Evolutionary conservation across 768 basidiomycete species (phyloP), one percentile per base, ranked within the genome.

Genomic region (Russula lepida): DNA sequence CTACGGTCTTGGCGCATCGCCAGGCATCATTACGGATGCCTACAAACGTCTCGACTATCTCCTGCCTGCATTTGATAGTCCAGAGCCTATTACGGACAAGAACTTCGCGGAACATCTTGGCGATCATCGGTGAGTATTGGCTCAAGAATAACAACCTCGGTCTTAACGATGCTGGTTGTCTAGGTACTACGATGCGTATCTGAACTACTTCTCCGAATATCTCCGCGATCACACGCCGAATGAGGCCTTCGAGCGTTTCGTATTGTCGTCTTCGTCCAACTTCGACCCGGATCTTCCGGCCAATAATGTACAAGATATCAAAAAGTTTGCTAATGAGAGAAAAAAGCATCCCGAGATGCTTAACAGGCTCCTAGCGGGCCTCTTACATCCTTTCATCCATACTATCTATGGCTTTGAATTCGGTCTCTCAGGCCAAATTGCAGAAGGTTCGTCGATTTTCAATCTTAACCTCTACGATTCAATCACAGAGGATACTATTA

Each of bases 381-480:
- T 85, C 8, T 28, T 88, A 5, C 87, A 89, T 66, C 82, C 86
- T 0, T 58, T 87, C 43, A 87, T 89, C 48, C 84, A 88, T 65
- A 65, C 73, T 3, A 86, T 84, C 15, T 81, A 81, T 69, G 86
- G 85, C 3, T 70, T 78, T 3, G 87, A 88, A 68, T 87, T 87
- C 61, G 74, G 77, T 15, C 59, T 84, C 23, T 77, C 80, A 7
- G 86, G 85, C 0, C 69, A 86, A 50, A 70, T 81, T 2, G 81
- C 81, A 1, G 86, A 89, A 74, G 87, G 86, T 85, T 56, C 1
- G 62, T 30, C 43, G 27, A 7, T 15, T 55, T 35, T 51, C 7
- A 1, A 1, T 0, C 5, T 19, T 12, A 1, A 17, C 9, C 17
- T 47, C 28, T 32, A 2, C 41, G 23, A 43, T 13, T 21, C 28